Base-by-base conservation (phyloP, 805 yeast genomes). In the Candida railenensis region DNA sequence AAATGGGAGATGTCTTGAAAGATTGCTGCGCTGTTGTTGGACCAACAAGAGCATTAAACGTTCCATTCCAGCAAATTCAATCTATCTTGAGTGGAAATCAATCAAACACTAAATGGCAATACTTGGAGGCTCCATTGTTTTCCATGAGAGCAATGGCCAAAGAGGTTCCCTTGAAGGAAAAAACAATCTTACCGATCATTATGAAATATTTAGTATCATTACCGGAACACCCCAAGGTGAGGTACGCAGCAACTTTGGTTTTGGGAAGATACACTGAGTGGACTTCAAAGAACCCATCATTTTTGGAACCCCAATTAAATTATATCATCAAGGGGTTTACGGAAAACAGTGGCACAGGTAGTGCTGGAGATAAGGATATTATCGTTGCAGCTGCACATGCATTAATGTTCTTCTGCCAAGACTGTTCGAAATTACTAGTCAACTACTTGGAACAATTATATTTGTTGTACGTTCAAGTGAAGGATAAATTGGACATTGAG, bases 241-340 rank as follows among this genome's bases (percentile, higher is more conserved):
- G 96, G 62, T 94, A 92, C 60, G 95, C 98, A 4, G 90, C 96
- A 1, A 89, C 96, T 0, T 74, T 94, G 58, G 96, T 94, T 1
- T 70, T 94, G 36, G 98, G 99, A n/a, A 77, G 99, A 56, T 94
- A 94, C 64, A 88, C 98, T 1, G 89, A 87, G 67, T 94, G 99
- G 97, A 89, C 98, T 0, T 73, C 90, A 3, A 77, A 81, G 53
- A 95, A 94, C 65, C 90, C 96, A 3, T 85, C 87, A 50, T 85
- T 75, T 55, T 72, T 95, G 49, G 94, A 88, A 63, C 77, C 82
- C 41, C 96, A 91, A 63, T 74, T 94, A 47, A 83, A 85, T 51
- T 94, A 90, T 62, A 89, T 95, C 52, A 85, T 85, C 47, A 76
- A 74, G 49, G 96, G 97, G 0, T 86, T 89, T 56, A 25, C 30